phyloP scores from a whole-genome alignment of 2,329 filamentous ascomycete genomes.

The Phyllosticta capitalensis region DNA sequence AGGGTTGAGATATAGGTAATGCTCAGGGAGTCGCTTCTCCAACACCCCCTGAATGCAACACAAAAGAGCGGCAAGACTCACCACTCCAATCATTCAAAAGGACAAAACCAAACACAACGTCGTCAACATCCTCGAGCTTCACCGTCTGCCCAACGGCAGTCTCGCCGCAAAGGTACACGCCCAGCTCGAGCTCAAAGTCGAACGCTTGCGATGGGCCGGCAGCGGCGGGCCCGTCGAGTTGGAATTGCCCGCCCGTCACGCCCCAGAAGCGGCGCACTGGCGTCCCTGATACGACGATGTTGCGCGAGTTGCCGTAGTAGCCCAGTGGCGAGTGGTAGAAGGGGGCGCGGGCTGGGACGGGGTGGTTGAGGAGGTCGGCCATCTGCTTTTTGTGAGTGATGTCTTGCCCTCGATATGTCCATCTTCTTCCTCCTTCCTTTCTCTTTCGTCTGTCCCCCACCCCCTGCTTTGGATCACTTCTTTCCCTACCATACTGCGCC shows the following conservation, averaged over 20 bases:
- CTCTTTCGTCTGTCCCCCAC: background rate
- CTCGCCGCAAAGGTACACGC: conserved; percentile 35
- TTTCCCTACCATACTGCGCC: background rate
- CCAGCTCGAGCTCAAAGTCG: conserved; percentile 44
- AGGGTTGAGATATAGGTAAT: too few species aligned
- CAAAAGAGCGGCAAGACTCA: background rate
- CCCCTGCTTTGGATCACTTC: background rate
- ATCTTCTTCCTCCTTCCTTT: background rate
- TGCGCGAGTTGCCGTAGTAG: conserved; percentile 47
- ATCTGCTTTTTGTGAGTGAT: conserved; percentile 30
- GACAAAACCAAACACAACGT: conserved; percentile 53
- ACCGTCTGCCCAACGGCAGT: conserved; percentile 30
- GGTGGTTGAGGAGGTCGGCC: conserved; percentile 44
- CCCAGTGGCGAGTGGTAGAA: conserved; percentile 35
- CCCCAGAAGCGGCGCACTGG: conserved; percentile 17
- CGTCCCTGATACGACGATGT: conserved; percentile 41
- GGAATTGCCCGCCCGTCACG: conserved; percentile 20
- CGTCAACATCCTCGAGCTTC: conserved; percentile 32
- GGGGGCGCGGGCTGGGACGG: conserved; percentile 6
- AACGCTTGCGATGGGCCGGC: conserved; percentile 33
- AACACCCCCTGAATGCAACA: background rate
- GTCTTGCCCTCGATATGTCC: background rate
- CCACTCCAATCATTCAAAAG: conserved; percentile 52
- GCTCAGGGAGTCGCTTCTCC: background rate
- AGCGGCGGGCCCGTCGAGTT: conserved; percentile 40